A percentile compares a stretch with the other conserved stretches of the same genome.
phyloP scores from a whole-genome alignment of 169 alveolate genomes.

The Cryptosporidium meleagridis region DNA sequence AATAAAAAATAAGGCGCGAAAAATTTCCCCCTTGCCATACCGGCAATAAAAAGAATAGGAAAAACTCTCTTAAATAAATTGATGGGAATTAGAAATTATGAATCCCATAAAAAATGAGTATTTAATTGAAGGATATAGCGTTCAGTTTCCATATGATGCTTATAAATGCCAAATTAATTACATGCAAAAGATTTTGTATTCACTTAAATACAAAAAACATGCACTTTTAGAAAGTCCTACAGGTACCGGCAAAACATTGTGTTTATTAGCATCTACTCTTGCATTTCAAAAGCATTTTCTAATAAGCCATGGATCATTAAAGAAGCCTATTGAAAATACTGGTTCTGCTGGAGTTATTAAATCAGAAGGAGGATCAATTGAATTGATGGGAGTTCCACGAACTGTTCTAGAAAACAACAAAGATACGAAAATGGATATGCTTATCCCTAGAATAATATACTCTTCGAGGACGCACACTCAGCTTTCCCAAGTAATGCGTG shows the following conservation, averaged over 20 bases:
- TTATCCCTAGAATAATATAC: slow-evolving; percentile 85
- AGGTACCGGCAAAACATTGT: slow-evolving; percentile 96
- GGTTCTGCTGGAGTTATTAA: slow-evolving; percentile 76
- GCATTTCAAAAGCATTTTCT: slow-evolving; percentile 80
- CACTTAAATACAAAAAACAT: slow-evolving; percentile 83
- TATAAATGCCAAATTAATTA: slow-evolving; percentile 85
- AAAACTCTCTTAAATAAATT: slow-evolving; percentile 6
- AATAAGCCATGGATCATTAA: slow-evolving; percentile 28
- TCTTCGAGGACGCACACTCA: slow-evolving; percentile 95
- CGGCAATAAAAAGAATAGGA: background rate
- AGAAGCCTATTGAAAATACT: slow-evolving; percentile 7
- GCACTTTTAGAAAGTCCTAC: slow-evolving; percentile 96
- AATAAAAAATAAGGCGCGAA: slow-evolving; percentile 3
- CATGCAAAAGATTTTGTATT: slow-evolving; percentile 85
- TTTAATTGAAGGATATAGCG: slow-evolving; percentile 74
- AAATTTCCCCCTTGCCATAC: slow-evolving; percentile 25
- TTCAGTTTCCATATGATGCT: slow-evolving; percentile 90
- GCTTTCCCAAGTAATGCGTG: slow-evolving; percentile 90
- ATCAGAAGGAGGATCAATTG: slow-evolving; percentile 78
- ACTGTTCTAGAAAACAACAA: slow-evolving; percentile 66
- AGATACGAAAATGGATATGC: slow-evolving; percentile 36
- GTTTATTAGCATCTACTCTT: slow-evolving; percentile 91
- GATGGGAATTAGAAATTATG: slow-evolving; percentile 31
- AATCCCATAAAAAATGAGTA: slow-evolving; percentile 41
- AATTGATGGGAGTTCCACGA: slow-evolving; percentile 67